phyloP scores from a whole-genome alignment of 768 basidiomycete genomes.

The Ephemerocybe angulata region DNA sequence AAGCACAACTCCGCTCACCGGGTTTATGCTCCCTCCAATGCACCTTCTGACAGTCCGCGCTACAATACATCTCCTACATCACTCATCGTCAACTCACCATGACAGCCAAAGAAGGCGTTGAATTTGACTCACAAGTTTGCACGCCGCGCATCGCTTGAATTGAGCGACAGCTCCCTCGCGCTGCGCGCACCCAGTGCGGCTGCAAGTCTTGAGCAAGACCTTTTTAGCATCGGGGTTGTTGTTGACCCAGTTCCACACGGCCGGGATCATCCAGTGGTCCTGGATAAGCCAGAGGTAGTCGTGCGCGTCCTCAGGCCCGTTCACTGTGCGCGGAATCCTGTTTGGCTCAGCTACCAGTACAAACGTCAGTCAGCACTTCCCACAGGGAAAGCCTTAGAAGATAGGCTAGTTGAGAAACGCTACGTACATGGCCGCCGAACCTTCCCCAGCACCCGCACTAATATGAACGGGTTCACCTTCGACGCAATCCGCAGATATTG shows the following conservation, averaged over 20 bases:
- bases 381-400: too few species aligned
- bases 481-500: conserved; percentile 39
- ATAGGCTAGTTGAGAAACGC: neutral
- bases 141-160: too few species aligned
- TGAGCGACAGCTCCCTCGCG: conserved; percentile 31
- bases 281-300: conserved; percentile 45
- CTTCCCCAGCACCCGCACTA: conserved; percentile 37
- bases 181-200: conserved; percentile 24
- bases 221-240: conserved; percentile 28
- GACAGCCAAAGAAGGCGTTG: too few species aligned
- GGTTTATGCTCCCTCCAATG: too few species aligned
- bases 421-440: conserved; percentile 34
- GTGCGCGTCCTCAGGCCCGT: conserved; percentile 42
- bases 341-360: conserved; percentile 32
- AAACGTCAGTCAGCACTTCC: too few species aligned
- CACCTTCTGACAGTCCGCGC: too few species aligned
- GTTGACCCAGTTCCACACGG: conserved; percentile 43
- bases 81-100: too few species aligned
- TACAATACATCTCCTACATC: too few species aligned
- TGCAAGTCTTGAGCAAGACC: conserved; percentile 32
- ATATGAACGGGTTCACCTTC: conserved; percentile 28
- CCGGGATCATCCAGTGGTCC: conserved; percentile 40
- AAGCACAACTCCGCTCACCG: too few species aligned
- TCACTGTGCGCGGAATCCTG: conserved; percentile 22
- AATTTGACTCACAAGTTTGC: too few species aligned